Conservation (phyloP, 1,139 yeast species). For the Ogataea hybrid region DNA sequence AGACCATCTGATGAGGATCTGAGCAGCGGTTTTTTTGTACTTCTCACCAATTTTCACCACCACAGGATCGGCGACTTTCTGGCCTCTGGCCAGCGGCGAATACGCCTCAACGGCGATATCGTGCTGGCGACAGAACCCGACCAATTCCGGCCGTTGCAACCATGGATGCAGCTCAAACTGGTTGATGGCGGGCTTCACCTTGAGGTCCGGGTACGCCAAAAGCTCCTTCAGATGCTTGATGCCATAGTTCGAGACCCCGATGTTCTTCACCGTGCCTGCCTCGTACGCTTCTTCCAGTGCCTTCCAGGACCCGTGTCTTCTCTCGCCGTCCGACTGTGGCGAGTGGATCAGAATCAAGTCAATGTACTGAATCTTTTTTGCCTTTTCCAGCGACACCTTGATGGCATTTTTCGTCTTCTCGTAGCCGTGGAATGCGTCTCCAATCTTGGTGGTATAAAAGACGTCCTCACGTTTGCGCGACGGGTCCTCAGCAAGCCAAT, state of each 20-base stretch:
- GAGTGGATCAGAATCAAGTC: slow-evolving; percentile 43
- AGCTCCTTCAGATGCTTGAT: slow-evolving; percentile 39
- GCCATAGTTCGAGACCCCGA: slow-evolving; percentile 47
- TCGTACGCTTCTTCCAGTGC: slow-evolving; percentile 43
- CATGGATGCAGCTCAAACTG: slow-evolving; percentile 56
- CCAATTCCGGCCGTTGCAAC: slow-evolving; percentile 40
- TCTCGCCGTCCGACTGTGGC: slow-evolving; percentile 37
- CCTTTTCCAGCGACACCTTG: slow-evolving; percentile 36
- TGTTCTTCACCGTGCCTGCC: slow-evolving; percentile 34
- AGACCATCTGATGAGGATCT: slow-evolving; percentile 46
- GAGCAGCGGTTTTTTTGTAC: slow-evolving; percentile 41
- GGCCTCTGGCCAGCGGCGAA: slow-evolving; percentile 52
- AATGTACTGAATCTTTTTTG: slow-evolving; percentile 40
- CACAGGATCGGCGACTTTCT: slow-evolving; percentile 47
- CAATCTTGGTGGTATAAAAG: slow-evolving; percentile 38
- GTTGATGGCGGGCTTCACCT: slow-evolving; percentile 45
- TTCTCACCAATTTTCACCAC: slow-evolving; percentile 39
- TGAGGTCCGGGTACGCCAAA: slow-evolving; percentile 36
- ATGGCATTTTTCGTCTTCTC: slow-evolving; percentile 40
- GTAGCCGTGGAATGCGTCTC: slow-evolving; percentile 39
- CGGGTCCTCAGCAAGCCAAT: slow-evolving; percentile 40
- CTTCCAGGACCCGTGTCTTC: slow-evolving; percentile 41
- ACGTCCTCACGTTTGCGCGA: slow-evolving; percentile 33
- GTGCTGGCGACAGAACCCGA: slow-evolving; percentile 34
- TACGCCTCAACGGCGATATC: slow-evolving; percentile 50